Evolutionary conservation across 2,329 filamentous ascomycete species (phyloP).

Genomic region (Botrytis medusae): DNA sequence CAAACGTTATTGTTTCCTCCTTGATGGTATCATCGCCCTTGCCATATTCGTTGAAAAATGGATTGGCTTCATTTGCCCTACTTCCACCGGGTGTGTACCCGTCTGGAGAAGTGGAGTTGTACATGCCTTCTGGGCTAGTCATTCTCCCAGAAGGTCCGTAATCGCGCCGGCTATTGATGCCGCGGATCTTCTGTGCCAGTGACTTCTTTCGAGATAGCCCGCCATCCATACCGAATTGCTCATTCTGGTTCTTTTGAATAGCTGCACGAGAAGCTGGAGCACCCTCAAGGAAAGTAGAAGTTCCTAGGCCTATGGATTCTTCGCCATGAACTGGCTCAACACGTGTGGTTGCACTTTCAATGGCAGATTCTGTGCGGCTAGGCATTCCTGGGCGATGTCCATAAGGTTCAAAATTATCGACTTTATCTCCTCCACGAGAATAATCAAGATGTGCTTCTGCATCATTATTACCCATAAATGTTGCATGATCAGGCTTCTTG

Average conservation of each 20-base stretch:
- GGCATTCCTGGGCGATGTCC: conserved; percentile 39
- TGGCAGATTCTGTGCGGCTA: conserved; percentile 37
- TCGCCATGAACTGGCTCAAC: conserved; percentile 79
- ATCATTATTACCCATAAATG: conserved; percentile 77
- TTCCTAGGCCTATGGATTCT: conserved; percentile 80
- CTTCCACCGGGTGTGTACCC: conserved; percentile 41
- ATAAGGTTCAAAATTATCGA: conserved; percentile 45
- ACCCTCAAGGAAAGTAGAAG: conserved; percentile 93
- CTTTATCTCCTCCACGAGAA: conserved; percentile 44
- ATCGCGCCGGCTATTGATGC: conserved; percentile 70
- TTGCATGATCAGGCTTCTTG: conserved; percentile 75
- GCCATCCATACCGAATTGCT: conserved; percentile 53
- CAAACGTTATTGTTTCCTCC: conserved; percentile 56
- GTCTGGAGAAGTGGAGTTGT: conserved; percentile 38
- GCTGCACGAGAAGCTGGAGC: conserved; percentile 81
- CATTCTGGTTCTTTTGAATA: conserved; percentile 73
- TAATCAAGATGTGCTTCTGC: conserved; percentile 78
- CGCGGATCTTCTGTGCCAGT: conserved; percentile 84
- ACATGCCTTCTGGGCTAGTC: conserved; percentile 55
- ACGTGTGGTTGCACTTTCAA: conserved; percentile 68
- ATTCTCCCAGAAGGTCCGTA: conserved; percentile 59
- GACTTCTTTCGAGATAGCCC: conserved; percentile 90
- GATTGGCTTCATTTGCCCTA: conserved; percentile 59
- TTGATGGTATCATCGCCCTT: conserved; percentile 58
- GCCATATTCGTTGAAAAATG: conserved; percentile 79